Evolutionary conservation across 768 basidiomycete species (phyloP), one percentile per base, ranked within the genome.

Genomic region (Phylloporus arenicola): DNA sequence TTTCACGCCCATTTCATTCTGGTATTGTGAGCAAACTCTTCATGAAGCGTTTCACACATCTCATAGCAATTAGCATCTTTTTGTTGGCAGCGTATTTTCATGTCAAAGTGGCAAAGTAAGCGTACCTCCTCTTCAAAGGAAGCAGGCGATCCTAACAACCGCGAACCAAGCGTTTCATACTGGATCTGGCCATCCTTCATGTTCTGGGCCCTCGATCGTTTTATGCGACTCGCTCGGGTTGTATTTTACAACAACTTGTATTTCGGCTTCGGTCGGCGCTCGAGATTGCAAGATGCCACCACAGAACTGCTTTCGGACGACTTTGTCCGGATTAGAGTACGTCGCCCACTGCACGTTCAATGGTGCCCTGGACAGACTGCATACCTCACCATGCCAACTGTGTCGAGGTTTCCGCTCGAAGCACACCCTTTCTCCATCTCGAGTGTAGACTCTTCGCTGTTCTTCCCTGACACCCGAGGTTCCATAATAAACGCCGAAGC

Each of bases 391-490:
- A 65, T 83, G 55, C 80, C 80, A 4, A 57, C 68, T 1, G 67
- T 80, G 6, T 77, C 77, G 11, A 44, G 47, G 0, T 60, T 72
- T 24, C 75, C 76, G 6, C 72, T 76, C 27, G 78, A 84, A 61
- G 64, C 78, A 0, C 83, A 84, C 52, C 83, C 83, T 2, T 84
- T 84, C 64, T 81, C 82, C 0, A 82, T 84, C 48, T 70, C 78
- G 6, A 77, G 68, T n/a, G 58, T 74, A 8, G 68, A 72, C 40
- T 58, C 61, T 12, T 3, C 45, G 13, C 12, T 60, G 5, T 63
- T 66, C 51, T 51, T 27, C 1, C 51, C 53, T 25, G 22, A 13
- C 3, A 13, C 25, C 13, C 39, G 20, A 1, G 13, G 33, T 30
- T 20, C 33, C 16, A 24, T 20, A 6, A 34, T 16, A 4, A 9